Evolutionary conservation across 164 flowering plant genomes (phyloP).

Genomic region (Litsea cubeba): DNA sequence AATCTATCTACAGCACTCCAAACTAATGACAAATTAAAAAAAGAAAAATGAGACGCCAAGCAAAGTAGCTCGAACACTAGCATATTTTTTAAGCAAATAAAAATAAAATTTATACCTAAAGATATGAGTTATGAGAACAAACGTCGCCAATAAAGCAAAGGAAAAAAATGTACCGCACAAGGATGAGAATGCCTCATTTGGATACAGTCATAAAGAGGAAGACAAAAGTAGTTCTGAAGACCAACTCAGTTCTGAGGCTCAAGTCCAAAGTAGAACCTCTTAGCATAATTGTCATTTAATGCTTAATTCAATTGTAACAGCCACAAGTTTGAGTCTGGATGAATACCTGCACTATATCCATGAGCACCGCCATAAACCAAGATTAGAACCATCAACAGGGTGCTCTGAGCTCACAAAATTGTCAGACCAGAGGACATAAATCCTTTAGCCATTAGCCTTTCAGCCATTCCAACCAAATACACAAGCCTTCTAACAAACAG

Average conservation of each 20-base stretch:
- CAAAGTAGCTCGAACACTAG: no score
- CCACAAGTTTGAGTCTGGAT: conserved; percentile 85
- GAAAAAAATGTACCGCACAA: neutral
- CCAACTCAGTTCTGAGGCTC: conserved; percentile 60
- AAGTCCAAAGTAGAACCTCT: conserved; percentile 89
- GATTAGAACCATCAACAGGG: no score
- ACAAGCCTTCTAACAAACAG: no score
- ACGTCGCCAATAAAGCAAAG: neutral
- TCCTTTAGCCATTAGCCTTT: no score
- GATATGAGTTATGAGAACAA: neutral
- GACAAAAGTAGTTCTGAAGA: neutral
- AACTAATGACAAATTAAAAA: no score
- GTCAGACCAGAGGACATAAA: no score
- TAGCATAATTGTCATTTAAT: conserved; percentile 58
- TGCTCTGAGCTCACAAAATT: no score
- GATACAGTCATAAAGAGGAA: neutral
- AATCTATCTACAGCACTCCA: no score
- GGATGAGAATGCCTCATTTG: neutral
- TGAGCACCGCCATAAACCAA: conserved; percentile 63
- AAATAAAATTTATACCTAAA: no score
- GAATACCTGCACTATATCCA: conserved; percentile 86
- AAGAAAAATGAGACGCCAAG: no score
- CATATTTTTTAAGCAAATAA: no score
- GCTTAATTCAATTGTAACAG: conserved; percentile 91
- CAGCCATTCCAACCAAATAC: no score